phyloP scores from a whole-genome alignment of 176 grass and related monocot genomes.

The Canna indica region DNA sequence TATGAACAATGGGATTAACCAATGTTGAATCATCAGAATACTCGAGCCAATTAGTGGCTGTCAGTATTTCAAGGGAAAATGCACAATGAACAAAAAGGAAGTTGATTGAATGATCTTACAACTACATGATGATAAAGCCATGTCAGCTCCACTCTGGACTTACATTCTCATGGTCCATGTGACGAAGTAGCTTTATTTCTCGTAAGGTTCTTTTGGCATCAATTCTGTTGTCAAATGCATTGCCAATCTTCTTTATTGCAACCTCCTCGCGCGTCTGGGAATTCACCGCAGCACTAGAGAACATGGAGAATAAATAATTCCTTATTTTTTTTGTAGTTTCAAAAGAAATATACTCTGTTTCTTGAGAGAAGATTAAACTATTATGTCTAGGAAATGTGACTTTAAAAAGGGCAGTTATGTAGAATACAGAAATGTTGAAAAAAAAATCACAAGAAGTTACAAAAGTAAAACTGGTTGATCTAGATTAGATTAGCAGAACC shows the following conservation, averaged over 20 bases:
- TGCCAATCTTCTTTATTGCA: slow-evolving; percentile 97
- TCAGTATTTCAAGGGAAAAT: background rate
- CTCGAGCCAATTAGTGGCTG: too few species aligned
- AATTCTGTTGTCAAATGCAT: slow-evolving; percentile 90
- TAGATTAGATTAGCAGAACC: too few species aligned
- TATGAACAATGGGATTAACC: background rate
- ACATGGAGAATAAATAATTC: background rate
- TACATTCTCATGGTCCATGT: slow-evolving; percentile 99
- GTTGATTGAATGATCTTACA: slow-evolving; percentile 17
- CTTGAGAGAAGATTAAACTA: background rate
- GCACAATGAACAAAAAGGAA: slow-evolving; percentile 5
- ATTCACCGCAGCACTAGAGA: slow-evolving; percentile 71
- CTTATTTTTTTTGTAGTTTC: background rate
- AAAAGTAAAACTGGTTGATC: too few species aligned
- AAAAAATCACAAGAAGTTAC: background rate
- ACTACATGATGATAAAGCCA: slow-evolving; percentile 13
- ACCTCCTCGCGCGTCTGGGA: slow-evolving; percentile 73
- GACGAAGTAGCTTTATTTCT: slow-evolving; percentile 91
- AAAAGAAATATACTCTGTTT: background rate
- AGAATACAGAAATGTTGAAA: background rate
- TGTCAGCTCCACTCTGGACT: background rate
- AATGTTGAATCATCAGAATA: background rate
- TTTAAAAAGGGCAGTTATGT: background rate
- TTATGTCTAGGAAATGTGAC: background rate
- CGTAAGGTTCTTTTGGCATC: slow-evolving; percentile 90